These are phyloP conservation scores for Barnettozyma wickerhamii DNA, from an alignment of 805 yeast species.

Conservation along the genomic window DNA sequence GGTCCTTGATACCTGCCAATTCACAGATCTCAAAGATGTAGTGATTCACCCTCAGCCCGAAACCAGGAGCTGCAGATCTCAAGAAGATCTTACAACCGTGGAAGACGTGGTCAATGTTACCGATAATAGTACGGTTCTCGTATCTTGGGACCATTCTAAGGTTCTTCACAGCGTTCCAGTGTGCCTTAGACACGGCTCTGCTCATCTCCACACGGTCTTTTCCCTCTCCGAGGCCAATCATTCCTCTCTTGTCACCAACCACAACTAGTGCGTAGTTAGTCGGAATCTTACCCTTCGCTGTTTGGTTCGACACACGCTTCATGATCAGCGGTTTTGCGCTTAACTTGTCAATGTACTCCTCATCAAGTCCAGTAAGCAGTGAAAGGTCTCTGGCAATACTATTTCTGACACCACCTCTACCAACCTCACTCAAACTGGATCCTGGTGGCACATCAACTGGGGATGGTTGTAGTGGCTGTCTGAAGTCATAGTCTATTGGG, in stretches of 20 bases:
- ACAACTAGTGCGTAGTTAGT: constrained; percentile 80
- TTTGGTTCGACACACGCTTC: constrained; percentile 86
- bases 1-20: constrained; percentile 90
- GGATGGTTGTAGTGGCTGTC: constrained; percentile 52
- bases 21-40: constrained; percentile 87
- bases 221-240: constrained; percentile 94
- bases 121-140: constrained; percentile 87
- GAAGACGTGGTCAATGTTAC: constrained; percentile 74
- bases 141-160: constrained; percentile 77
- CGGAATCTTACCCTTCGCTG: constrained; percentile 86
- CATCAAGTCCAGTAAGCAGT: constrained; percentile 62
- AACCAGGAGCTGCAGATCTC: constrained; percentile 88
- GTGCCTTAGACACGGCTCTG: constrained; percentile 76
- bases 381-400: constrained; percentile 50
- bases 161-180: constrained; percentile 90
- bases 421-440: constrained; percentile 28
- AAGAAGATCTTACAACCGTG: constrained; percentile 83
- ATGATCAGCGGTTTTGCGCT: constrained; percentile 62
- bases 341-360: constrained; percentile 54
- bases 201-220: constrained; percentile 75
- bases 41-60: constrained; percentile 89
- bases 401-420: constrained; percentile 20
- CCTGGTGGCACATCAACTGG: constrained; percentile 54
- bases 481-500: constrained; percentile 44
- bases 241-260: constrained; percentile 91